Conservation (phyloP, 345 rosid species). For the Eucalyptus grandis region DNA sequence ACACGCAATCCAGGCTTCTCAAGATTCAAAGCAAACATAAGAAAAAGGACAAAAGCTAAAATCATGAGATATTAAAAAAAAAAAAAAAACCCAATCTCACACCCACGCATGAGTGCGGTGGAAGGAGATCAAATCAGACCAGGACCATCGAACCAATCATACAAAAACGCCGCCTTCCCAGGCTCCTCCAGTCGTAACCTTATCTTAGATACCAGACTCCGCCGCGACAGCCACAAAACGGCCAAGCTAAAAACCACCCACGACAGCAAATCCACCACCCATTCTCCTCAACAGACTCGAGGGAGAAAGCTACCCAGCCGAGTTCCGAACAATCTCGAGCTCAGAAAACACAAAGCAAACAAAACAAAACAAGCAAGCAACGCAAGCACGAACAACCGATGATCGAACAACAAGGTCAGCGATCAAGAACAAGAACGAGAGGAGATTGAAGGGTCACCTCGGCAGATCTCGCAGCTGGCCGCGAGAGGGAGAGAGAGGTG, state of each 20-base stretch:
- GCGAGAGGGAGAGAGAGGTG: background rate
- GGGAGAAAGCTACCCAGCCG: background rate
- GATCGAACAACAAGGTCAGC: background rate
- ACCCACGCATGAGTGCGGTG: background rate
- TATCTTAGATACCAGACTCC: background rate
- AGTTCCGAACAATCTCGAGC: background rate
- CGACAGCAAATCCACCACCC: background rate
- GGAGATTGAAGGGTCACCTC: background rate
- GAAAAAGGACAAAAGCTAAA: background rate
- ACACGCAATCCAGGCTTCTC: background rate
- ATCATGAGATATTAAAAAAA: background rate
- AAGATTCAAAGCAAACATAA: background rate
- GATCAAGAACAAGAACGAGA: background rate
- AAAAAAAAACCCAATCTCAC: background rate
- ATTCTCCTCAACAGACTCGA: background rate
- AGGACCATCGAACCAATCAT: background rate
- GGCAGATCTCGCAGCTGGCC: background rate
- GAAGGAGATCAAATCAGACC: background rate
- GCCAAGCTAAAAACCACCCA: background rate
- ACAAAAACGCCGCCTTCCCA: background rate
- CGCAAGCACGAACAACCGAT: background rate
- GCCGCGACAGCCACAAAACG: background rate
- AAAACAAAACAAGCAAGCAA: background rate
- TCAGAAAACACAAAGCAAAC: background rate
- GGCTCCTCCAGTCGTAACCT: background rate